Evolutionary conservation across 2,329 filamentous ascomycete genomes (phyloP).

Genomic region (Penicillium sumatraense): DNA sequence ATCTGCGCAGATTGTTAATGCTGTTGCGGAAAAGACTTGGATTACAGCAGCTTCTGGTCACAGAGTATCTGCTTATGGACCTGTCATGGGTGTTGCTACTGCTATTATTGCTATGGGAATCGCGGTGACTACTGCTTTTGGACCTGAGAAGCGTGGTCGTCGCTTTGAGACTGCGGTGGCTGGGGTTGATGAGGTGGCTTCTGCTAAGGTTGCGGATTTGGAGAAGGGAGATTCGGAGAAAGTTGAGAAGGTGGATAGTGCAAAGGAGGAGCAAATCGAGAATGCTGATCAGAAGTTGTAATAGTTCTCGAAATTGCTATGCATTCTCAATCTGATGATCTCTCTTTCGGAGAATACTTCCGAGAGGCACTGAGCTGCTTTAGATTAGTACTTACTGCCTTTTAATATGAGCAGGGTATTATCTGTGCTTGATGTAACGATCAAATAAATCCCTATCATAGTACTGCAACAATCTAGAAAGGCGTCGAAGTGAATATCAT

Average conservation of each 20-base stretch:
- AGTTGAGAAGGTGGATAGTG: not conserved
- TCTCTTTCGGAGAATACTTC: no score
- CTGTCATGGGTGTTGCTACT: slow-evolving; percentile 75
- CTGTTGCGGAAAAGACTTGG: slow-evolving; percentile 66
- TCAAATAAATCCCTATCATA: no score
- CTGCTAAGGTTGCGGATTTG: slow-evolving; percentile 24
- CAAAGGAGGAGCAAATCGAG: slow-evolving; percentile 27
- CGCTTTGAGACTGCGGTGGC: slow-evolving; percentile 67
- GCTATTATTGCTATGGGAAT: slow-evolving; percentile 77
- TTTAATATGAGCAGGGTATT: no score
- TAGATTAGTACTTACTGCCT: no score
- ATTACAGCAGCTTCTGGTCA: slow-evolving; percentile 61
- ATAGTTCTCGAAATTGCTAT: no score
- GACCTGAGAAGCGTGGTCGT: slow-evolving; percentile 74
- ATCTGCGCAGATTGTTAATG: slow-evolving; percentile 77
- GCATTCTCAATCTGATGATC: no score
- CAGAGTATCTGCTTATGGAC: slow-evolving; percentile 71
- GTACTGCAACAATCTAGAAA: no score
- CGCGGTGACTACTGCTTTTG: slow-evolving; percentile 67
- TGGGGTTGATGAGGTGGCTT: slow-evolving; percentile 32
- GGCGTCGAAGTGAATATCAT: no score
- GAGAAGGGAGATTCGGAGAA: slow-evolving; percentile 20
- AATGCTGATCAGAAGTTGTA: slow-evolving; percentile 21
- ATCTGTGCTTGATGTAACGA: no score
- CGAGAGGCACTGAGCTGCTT: no score